Percentiles rank a stretch among this genome's conserved stretches.
Conservation (phyloP, 2,329 filamentous ascomycete species). For the Cladosporium halotolerans region DNA sequence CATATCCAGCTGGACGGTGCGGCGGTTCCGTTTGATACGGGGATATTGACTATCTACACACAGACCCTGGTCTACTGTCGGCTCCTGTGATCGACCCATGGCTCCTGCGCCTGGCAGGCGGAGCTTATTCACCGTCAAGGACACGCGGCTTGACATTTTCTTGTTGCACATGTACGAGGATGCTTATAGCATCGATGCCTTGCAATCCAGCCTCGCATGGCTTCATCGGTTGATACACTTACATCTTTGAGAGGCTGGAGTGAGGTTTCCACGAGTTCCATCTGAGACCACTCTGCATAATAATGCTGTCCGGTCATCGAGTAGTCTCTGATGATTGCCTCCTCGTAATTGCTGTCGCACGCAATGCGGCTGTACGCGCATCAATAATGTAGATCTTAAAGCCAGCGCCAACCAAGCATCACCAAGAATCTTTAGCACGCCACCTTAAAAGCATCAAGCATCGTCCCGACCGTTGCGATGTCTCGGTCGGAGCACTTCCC, state of each 20-base stretch:
- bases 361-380: neutral
- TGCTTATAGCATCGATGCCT: no score
- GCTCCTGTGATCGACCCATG: no score
- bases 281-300: neutral
- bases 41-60: no score
- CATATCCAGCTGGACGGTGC: no score
- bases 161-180: no score
- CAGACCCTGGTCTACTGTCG: no score
- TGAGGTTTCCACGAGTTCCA: neutral
- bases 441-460: slow-evolving; percentile 7
- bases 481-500: neutral
- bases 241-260: neutral
- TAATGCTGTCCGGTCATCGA: neutral
- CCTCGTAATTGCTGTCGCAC: neutral
- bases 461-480: neutral
- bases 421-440: slow-evolving; percentile 7
- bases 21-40: no score
- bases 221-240: no score
- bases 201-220: no score
- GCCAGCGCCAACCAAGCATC: slow-evolving; percentile 1
- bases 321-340: neutral
- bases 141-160: no score
- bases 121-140: no score
- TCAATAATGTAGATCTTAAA: slow-evolving; percentile 6
- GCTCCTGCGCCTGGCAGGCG: no score